Percentiles rank a stretch among this genome's conserved stretches.
Conservation (phyloP, 768 basidiomycete species). For the Termitomyces sp. region DNA sequence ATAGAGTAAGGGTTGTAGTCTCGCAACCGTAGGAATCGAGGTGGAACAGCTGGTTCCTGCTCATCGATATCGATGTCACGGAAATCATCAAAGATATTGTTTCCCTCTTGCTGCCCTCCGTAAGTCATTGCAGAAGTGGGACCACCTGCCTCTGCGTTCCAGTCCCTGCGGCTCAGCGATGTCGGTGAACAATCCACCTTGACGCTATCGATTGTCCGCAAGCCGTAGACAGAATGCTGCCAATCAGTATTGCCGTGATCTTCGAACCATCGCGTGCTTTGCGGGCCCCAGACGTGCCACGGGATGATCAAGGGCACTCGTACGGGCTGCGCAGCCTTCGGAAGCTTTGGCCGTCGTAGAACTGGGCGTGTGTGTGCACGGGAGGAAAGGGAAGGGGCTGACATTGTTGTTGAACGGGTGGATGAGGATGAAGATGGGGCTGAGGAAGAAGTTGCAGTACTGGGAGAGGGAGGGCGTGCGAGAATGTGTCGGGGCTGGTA, state of each 20-base stretch:
- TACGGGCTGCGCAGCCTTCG: background rate
- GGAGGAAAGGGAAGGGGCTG: background rate
- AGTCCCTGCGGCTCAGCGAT: background rate
- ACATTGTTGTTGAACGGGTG: background rate
- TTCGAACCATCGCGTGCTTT: slow-evolving; percentile 48
- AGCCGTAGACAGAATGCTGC: slow-evolving; percentile 50
- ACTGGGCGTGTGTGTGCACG: background rate
- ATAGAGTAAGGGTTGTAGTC: slow-evolving; percentile 33
- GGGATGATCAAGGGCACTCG: slow-evolving; percentile 10
- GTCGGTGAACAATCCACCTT: background rate
- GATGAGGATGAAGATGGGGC: background rate
- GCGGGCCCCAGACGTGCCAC: slow-evolving; percentile 49
- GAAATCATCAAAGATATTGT: background rate
- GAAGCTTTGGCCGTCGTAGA: background rate
- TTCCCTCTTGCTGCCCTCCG: background rate
- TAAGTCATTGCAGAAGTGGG: background rate
- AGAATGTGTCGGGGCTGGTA: background rate
- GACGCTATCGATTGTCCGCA: slow-evolving; percentile 44
- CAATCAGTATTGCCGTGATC: slow-evolving; percentile 46
- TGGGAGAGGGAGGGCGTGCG: background rate
- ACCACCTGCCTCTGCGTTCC: too few species aligned
- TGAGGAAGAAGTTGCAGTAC: background rate
- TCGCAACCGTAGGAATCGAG: slow-evolving; percentile 26
- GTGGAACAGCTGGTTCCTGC: background rate
- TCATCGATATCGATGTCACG: background rate